These are phyloP conservation scores for Thelonectria olida DNA, from an alignment of 2,329 filamentous ascomycete species.

Conservation along the genomic window DNA sequence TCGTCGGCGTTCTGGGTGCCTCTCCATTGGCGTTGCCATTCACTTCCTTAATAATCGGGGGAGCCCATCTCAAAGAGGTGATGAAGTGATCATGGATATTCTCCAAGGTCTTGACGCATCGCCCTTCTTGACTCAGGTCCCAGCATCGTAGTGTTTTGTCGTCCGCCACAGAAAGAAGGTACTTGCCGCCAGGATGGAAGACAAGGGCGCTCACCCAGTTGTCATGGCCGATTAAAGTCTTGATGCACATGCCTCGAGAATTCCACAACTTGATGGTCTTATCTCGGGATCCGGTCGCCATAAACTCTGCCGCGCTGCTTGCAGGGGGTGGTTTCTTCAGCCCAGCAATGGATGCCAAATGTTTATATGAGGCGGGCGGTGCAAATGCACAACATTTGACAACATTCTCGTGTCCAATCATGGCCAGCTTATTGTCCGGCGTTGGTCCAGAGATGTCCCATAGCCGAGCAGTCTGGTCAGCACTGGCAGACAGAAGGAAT, in stretches of 20 bases:
- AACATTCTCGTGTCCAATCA: conserved; percentile 87
- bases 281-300: conserved; percentile 88
- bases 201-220: conserved; percentile 90
- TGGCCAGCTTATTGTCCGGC: conserved; percentile 79
- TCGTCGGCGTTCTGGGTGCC: not conserved
- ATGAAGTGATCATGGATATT: conserved; percentile 87
- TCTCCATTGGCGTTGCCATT: not conserved
- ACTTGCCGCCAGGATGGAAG: conserved; percentile 93
- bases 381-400: conserved; percentile 90
- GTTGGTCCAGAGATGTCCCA: conserved; percentile 79
- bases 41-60: conserved; percentile 46
- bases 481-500: conserved; percentile 83
- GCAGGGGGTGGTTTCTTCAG: conserved; percentile 82
- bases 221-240: conserved; percentile 86
- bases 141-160: conserved; percentile 94
- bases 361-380: conserved; percentile 77
- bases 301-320: conserved; percentile 82
- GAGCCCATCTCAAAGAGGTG: conserved; percentile 88
- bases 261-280: conserved; percentile 94
- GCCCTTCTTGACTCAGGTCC: conserved; percentile 90
- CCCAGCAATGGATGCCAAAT: conserved; percentile 82
- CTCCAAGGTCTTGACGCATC: conserved; percentile 82
- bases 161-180: conserved; percentile 84
- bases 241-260: conserved; percentile 82
- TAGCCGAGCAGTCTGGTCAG: conserved; percentile 81